Conservation (phyloP, 495 filamentous ascomycete species). For the Neurospora sp. region DNA sequence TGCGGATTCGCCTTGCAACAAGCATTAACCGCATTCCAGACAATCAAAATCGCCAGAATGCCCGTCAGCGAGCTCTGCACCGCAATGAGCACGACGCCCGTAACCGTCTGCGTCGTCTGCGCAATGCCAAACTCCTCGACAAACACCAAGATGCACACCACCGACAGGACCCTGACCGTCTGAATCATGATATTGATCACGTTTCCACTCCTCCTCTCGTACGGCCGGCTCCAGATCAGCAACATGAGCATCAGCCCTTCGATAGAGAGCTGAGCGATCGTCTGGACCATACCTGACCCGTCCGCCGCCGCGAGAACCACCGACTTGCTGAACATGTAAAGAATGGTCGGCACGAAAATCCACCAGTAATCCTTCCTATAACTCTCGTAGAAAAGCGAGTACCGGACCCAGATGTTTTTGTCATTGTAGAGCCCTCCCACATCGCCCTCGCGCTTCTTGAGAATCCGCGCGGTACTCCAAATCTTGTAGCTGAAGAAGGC, state of each 20-base stretch:
- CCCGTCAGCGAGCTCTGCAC: slow-evolving; percentile 79
- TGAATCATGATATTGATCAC: slow-evolving; percentile 93
- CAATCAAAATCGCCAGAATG: slow-evolving; percentile 78
- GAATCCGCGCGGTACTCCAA: slow-evolving; percentile 60
- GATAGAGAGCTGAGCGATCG: slow-evolving; percentile 66
- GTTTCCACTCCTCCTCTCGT: slow-evolving; percentile 72
- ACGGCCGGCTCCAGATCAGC: slow-evolving; percentile 77
- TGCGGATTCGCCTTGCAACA: slow-evolving; percentile 86
- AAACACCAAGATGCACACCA: slow-evolving; percentile 83
- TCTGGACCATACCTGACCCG: slow-evolving; percentile 76
- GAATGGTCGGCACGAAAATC: slow-evolving; percentile 82
- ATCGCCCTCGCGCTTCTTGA: slow-evolving; percentile 68
- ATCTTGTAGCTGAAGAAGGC: slow-evolving; percentile 76
- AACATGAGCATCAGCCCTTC: slow-evolving; percentile 62
- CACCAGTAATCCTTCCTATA: slow-evolving; percentile 94
- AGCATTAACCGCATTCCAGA: slow-evolving; percentile 74
- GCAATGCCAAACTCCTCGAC: slow-evolving; percentile 86
- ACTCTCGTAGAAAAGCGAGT: slow-evolving; percentile 93
- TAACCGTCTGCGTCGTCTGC: slow-evolving; percentile 90
- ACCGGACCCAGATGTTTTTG: slow-evolving; percentile 86
- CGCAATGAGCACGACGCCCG: slow-evolving; percentile 78
- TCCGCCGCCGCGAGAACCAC: slow-evolving; percentile 78
- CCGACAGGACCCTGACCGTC: slow-evolving; percentile 84
- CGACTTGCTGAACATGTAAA: slow-evolving; percentile 90
- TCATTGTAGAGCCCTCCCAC: slow-evolving; percentile 67